Evolutionary conservation across 2,329 filamentous ascomycete species (phyloP).

Genomic region (Ophiocordyceps camponoti-leonardi): DNA sequence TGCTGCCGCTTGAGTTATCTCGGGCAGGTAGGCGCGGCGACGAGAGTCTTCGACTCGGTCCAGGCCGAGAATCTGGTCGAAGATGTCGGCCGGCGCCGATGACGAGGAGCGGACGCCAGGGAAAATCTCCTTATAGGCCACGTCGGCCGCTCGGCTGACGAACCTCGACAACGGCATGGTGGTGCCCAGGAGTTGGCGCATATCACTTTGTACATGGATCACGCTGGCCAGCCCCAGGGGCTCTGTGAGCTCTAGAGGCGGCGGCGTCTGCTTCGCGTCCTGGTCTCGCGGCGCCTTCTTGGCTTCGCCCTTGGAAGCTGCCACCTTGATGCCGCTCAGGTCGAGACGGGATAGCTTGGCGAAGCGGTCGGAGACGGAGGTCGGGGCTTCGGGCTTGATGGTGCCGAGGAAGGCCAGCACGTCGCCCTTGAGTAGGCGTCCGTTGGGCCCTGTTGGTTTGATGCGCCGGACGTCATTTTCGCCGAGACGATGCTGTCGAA

Average conservation of each 20-base stretch:
- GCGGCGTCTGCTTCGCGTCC: conserved; percentile 21
- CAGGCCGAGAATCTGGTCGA: conserved; percentile 72
- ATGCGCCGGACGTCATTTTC: conserved; percentile 66
- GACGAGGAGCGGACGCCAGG: conserved; percentile 40
- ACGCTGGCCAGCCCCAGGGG: conserved; percentile 67
- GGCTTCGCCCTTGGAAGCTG: conserved; percentile 30
- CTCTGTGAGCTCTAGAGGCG: conserved; percentile 44
- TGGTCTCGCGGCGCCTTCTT: conserved; percentile 13
- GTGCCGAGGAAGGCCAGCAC: conserved; percentile 76
- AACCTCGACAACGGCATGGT: conserved; percentile 75
- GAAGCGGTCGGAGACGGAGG: conserved; percentile 52
- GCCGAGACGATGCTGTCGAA: conserved; percentile 63
- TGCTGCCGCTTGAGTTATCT: conserved; percentile 32
- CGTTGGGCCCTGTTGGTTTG: conserved; percentile 70
- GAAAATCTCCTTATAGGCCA: conserved; percentile 80
- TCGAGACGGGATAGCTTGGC: conserved; percentile 70
- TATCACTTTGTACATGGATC: conserved; percentile 61
- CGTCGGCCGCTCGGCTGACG: conserved; percentile 64
- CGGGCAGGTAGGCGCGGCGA: conserved; percentile 54
- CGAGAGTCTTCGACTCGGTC: conserved; percentile 29
- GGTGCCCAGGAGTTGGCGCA: conserved; percentile 61
- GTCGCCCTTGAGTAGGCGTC: conserved; percentile 86
- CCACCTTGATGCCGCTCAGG: conserved; percentile 85
- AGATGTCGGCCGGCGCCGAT: conserved; percentile 61
- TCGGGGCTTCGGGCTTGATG: conserved; percentile 56